A percentile compares a stretch with the other conserved stretches of the same genome.
These are phyloP conservation scores for Xylaria acuta DNA, from an alignment of 495 filamentous ascomycete genomes.

Conservation along the genomic window DNA sequence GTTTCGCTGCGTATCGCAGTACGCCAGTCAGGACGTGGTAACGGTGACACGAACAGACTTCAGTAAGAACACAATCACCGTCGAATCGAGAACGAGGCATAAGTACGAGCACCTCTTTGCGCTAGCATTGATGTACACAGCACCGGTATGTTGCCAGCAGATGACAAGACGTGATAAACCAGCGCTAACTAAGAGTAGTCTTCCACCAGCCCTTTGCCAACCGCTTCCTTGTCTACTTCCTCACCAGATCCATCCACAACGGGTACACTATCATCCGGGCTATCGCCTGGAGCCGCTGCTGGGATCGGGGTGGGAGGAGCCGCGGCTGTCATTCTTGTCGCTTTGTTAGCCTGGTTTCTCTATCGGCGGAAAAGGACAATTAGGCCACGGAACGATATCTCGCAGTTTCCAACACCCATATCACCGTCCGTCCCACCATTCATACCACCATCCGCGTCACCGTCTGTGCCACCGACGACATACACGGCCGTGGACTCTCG, in stretches of 20 bases:
- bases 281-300: conserved; percentile 24
- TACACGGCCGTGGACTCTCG: conserved; percentile 3
- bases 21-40: background rate
- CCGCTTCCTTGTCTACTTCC: background rate
- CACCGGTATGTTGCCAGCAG: conserved; percentile 28
- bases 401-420: background rate
- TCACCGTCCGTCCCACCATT: background rate
- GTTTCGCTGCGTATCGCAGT: conserved; percentile 31
- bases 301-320: conserved; percentile 32
- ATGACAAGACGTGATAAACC: background rate
- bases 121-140: conserved; percentile 35
- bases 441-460: background rate
- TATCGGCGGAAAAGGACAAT: conserved; percentile 21
- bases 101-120: conserved; percentile 35
- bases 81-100: conserved; percentile 21
- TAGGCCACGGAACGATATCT: background rate
- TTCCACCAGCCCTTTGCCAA: background rate
- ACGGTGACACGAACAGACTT: conserved; percentile 29
- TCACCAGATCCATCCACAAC: background rate
- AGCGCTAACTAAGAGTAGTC: conserved; percentile 12
- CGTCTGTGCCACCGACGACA: background rate
- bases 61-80: conserved; percentile 20
- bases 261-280: background rate
- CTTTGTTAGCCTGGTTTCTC: conserved; percentile 16
- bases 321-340: conserved; percentile 26